Conservation (phyloP, 2,329 filamentous ascomycete genomes). For the Penicillium sp. region DNA sequence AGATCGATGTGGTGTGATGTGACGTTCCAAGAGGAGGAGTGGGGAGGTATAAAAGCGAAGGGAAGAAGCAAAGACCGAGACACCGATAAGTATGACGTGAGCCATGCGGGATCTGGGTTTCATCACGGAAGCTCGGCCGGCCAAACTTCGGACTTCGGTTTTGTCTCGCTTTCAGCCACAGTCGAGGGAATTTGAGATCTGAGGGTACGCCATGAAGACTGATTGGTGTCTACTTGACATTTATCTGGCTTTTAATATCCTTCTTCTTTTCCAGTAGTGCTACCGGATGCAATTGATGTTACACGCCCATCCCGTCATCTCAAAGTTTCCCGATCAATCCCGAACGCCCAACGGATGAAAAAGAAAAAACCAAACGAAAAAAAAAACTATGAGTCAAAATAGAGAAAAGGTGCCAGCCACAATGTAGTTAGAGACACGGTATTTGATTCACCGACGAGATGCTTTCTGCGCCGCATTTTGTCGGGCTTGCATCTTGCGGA, state of each 20-base stretch:
- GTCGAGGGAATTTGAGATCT: not conserved
- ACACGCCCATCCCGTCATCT: slow-evolving; percentile 15
- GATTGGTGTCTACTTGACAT: not conserved
- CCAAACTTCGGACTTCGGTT: slow-evolving; percentile 3
- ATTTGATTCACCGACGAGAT: slow-evolving; percentile 33
- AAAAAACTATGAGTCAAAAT: slow-evolving; percentile 3
- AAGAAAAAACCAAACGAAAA: not conserved
- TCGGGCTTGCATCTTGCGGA: slow-evolving; percentile 50
- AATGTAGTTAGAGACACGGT: not conserved
- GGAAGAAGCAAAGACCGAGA: slow-evolving; percentile 23
- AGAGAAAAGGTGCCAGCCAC: not conserved
- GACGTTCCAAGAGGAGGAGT: not conserved
- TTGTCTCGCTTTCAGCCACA: not conserved
- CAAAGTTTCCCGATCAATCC: slow-evolving; percentile 21
- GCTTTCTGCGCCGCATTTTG: slow-evolving; percentile 44
- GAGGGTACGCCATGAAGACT: slow-evolving; percentile 1
- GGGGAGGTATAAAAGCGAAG: slow-evolving; percentile 5
- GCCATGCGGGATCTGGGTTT: slow-evolving; percentile 23
- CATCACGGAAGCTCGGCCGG: slow-evolving; percentile 6
- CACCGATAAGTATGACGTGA: slow-evolving; percentile 23
- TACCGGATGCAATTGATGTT: slow-evolving; percentile 17
- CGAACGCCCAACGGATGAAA: slow-evolving; percentile 19
- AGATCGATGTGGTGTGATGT: not conserved
- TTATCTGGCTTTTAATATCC: slow-evolving; percentile 4
- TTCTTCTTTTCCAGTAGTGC: not conserved